These are phyloP conservation scores for Cladosporium colombiae DNA, from an alignment of 2,329 filamentous ascomycete genomes.

Conservation along the genomic window DNA sequence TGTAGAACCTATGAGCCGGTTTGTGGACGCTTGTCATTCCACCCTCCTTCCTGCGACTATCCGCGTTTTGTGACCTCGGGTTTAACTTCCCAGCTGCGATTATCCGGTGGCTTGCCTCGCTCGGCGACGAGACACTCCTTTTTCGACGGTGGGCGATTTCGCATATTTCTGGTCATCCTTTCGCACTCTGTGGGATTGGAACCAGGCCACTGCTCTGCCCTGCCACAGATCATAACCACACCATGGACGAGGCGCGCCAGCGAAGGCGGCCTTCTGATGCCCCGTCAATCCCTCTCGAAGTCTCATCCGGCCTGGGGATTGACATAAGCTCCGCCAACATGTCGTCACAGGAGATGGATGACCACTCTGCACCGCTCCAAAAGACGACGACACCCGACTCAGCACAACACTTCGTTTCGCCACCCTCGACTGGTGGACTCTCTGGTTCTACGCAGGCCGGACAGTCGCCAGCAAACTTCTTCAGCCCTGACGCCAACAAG, in stretches of 20 bases:
- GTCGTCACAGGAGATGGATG: background rate
- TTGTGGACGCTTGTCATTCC: constrained; percentile 8
- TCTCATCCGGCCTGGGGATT: constrained; percentile 4
- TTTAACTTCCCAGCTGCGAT: background rate
- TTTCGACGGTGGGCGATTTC: background rate
- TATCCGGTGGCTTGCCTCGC: background rate
- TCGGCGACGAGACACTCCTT: background rate
- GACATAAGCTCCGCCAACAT: constrained; percentile 1
- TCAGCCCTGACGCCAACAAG: constrained; percentile 3
- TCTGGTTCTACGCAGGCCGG: constrained; percentile 20
- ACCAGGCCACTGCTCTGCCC: background rate
- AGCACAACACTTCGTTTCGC: constrained; percentile 24
- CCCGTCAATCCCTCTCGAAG: background rate
- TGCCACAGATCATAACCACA: background rate
- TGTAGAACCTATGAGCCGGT: constrained; percentile 8
- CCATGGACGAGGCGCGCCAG: constrained; percentile 1
- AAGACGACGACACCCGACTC: constrained; percentile 7
- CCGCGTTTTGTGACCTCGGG: constrained; percentile 8
- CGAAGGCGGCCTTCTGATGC: background rate
- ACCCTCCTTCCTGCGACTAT: constrained; percentile 11
- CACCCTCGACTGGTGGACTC: constrained; percentile 29
- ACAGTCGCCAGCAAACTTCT: constrained; percentile 3
- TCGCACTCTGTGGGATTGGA: background rate
- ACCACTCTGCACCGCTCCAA: no score
- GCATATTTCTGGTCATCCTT: background rate